Evolutionary conservation across 495 filamentous ascomycete species (phyloP), one percentile per base, ranked within the genome.

Genomic region (Barbatosphaeria neglecta): DNA sequence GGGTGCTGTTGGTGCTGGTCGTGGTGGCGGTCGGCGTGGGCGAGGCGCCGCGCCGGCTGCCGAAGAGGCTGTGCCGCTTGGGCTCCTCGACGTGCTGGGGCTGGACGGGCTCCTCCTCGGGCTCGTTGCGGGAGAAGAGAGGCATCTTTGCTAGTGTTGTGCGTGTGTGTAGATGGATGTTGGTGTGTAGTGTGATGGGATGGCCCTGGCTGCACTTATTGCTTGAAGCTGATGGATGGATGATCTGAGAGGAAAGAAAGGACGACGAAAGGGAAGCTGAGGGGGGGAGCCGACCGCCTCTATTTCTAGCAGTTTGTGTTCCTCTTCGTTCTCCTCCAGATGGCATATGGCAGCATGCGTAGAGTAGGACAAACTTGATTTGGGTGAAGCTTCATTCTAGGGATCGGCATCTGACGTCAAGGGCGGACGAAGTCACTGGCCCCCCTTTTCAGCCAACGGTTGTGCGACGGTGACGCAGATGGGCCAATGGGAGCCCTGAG

Each of bases 121-220:
- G 63, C 39, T 67, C 63, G 18, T 63, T 60, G 47, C 63, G 66
- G 23, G 63, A 64, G 62, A 75, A 75, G 45, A 75, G 55, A 59
- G 69, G 68, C 70, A 75, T 75, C 23, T 51, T 68, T 53, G 17
- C 22, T 35, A 17, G 23, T 22, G 39, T 49, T 25, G 15, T 47
- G 39, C 35, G 16, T 18, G 37, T 37, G 6, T 45, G 27, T 20
- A 18, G 25, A n/a, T 47, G 39, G 8, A 42, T 18, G 16, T 37
- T 40, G 6, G 23, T 39, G 38, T 23, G 42, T 43, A 16, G 16
- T n/a, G n/a, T n/a, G n/a, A n/a, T n/a, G n/a, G n/a, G n/a, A n/a
- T n/a, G n/a, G n/a, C n/a, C n/a, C n/a, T n/a, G n/a, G n/a, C n/a
- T n/a, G n/a, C n/a, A 17, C 13, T 28, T 6, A 31, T 20, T 23